These are phyloP conservation scores for Phytophthora litchii DNA, from an alignment of 352 stramenopile species.

Conservation along the genomic window DNA sequence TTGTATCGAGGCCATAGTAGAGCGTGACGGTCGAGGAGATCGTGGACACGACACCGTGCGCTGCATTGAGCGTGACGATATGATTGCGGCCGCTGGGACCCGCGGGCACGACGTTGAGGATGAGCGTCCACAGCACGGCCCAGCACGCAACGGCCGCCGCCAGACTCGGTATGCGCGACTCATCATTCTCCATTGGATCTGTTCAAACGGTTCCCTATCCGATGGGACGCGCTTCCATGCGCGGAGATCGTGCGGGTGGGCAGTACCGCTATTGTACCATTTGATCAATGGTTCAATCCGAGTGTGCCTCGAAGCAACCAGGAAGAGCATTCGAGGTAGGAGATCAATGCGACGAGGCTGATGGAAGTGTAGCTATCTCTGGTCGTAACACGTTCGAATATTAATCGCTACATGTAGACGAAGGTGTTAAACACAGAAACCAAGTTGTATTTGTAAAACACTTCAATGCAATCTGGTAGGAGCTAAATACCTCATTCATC, in stretches of 20 bases:
- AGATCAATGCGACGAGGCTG: too few species aligned
- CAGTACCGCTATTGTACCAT: constrained; percentile 3
- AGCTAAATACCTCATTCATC: constrained; percentile 27
- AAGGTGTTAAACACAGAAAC: too few species aligned
- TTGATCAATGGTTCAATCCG: constrained; percentile 1
- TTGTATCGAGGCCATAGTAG: constrained; percentile 49
- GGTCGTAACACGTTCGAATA: too few species aligned
- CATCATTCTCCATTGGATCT: constrained; percentile 5
- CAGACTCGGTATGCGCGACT: constrained; percentile 44
- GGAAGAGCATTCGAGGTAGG: too few species aligned
- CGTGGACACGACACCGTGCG: constrained; percentile 71
- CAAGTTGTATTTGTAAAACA: too few species aligned
- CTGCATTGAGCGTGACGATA: constrained; percentile 73
- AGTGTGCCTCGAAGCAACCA: too few species aligned
- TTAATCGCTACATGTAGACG: too few species aligned
- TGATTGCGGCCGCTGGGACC: constrained; percentile 58
- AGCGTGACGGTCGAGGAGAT: constrained; percentile 50
- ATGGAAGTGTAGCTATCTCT: too few species aligned
- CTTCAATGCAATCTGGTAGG: too few species aligned
- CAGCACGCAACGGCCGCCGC: constrained; percentile 42
- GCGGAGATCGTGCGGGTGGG: too few species aligned
- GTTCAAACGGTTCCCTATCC: neutral
- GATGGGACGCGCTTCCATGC: too few species aligned
- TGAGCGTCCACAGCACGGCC: constrained; percentile 55
- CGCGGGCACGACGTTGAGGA: constrained; percentile 48